Base-by-base conservation (phyloP, 1,284 basidiomycete genomes). In the Ceratobasidium sp. region DNA sequence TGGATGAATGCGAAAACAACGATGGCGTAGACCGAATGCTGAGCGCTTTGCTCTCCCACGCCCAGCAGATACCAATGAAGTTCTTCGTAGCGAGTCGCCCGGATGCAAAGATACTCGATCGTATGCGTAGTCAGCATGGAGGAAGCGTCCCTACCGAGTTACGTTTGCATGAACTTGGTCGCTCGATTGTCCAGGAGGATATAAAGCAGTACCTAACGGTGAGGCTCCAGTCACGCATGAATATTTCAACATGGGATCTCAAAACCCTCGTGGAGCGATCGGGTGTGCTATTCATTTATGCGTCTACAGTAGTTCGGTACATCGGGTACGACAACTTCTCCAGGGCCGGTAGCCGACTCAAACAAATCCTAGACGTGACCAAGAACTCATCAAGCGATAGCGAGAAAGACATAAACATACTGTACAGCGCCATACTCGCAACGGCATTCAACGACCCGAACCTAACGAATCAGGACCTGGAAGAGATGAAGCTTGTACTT, bases 81-180 rank as follows among this genome's bases (percentile, higher is more conserved):
- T 40, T 64, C 61, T 64, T 64, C 15, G 42, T 67, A 3, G 13
- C 40, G 12, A 69, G 67, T 49, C 67, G 67, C 2, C 67, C 44
- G 28, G 33, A 33, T 2, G 33, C 33, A 33, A 33, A 33, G 33
- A 33, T 33, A 33, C 33, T 33, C 33, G 33, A 33, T 33, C 33
- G 33, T 33, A 33, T 33, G 33, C 33, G 33, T 33, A 33, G 33
- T 4, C 33, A 33, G 4, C 2, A 33, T 13, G 26, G 15, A 23
- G 39, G 20, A 63, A n/a, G 26, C 33, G 2, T 63, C 1, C 13
- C 18, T 2, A 28, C 20, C n/a, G 42, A 67, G 61, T 9, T 64
- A 10, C 20, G 20, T 15, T 40, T 55, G 23, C 67, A 69, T 49
- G 33, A 69, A 10, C 44, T 69, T 10, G 67, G 39, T 7, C 40